Percentiles rank a stretch among this genome's conserved stretches.
These are phyloP conservation scores for Aspergillus affinis DNA, from an alignment of 495 filamentous ascomycete species.

Conservation along the genomic window DNA sequence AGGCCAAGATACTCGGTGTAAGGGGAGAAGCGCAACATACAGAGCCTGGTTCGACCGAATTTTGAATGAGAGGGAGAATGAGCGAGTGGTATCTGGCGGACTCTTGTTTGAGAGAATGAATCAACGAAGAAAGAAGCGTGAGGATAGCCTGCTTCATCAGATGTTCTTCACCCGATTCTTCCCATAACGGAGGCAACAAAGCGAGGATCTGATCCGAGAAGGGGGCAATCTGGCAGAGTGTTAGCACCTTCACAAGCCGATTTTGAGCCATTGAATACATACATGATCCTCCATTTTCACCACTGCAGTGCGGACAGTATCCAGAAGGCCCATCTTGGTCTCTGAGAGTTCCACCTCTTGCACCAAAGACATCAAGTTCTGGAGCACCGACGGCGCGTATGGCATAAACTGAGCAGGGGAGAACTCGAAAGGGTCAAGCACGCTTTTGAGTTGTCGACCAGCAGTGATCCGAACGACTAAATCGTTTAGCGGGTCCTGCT, in stretches of 20 bases:
- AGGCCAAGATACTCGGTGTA: background rate
- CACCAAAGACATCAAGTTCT: slow-evolving; percentile 69
- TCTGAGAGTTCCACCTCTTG: slow-evolving; percentile 80
- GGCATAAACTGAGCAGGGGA: slow-evolving; percentile 65
- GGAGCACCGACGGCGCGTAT: slow-evolving; percentile 68
- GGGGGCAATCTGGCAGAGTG: slow-evolving; percentile 51
- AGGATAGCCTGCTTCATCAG: slow-evolving; percentile 90
- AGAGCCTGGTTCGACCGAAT: slow-evolving; percentile 75
- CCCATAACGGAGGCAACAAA: slow-evolving; percentile 82
- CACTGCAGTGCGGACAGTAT: slow-evolving; percentile 78
- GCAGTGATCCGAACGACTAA: slow-evolving; percentile 89
- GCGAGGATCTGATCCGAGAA: slow-evolving; percentile 80
- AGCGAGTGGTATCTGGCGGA: slow-evolving; percentile 68
- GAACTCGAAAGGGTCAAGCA: slow-evolving; percentile 86
- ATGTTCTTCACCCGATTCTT: slow-evolving; percentile 74
- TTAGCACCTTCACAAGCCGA: slow-evolving; percentile 12
- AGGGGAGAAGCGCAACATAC: slow-evolving; percentile 36
- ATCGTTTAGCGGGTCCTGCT: slow-evolving; percentile 77
- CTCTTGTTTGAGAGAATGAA: slow-evolving; percentile 73
- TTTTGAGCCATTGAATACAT: slow-evolving; percentile 20
- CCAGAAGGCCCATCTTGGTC: slow-evolving; percentile 81
- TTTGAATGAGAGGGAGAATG: slow-evolving; percentile 75
- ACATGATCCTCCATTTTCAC: slow-evolving; percentile 75
- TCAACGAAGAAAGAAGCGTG: slow-evolving; percentile 74
- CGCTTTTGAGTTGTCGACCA: slow-evolving; percentile 73